These are phyloP conservation scores for Suhomyces kilbournensis DNA, from an alignment of 805 yeast genomes.

Conservation along the genomic window DNA sequence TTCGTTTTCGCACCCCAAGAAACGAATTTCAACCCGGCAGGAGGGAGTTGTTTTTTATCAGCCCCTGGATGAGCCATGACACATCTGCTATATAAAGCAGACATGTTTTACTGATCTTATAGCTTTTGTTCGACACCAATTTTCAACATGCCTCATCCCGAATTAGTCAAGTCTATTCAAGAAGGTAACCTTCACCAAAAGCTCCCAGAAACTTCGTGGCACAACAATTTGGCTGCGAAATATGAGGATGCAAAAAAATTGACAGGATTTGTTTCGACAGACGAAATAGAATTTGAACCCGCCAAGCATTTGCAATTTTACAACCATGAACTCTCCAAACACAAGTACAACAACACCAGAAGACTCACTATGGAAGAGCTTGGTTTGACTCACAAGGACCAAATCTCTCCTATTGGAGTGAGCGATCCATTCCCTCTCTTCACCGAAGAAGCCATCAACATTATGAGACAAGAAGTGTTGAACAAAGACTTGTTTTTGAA, in stretches of 20 bases:
- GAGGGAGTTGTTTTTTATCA: background rate
- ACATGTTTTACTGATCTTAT: no score
- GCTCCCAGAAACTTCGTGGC: conserved; percentile 31
- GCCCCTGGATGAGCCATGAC: background rate
- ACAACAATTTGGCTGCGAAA: conserved; percentile 29
- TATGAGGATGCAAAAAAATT: conserved; percentile 14
- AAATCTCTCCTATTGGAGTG: conserved; percentile 55
- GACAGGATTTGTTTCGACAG: conserved; percentile 7
- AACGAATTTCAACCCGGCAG: background rate
- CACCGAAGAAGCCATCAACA: conserved; percentile 56
- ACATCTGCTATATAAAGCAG: background rate
- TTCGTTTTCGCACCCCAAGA: background rate
- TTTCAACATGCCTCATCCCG: conserved; percentile 7
- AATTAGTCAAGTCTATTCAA: conserved; percentile 6
- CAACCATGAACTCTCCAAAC: conserved; percentile 15
- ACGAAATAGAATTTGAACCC: conserved; percentile 27
- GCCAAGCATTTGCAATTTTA: conserved; percentile 30
- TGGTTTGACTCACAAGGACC: conserved; percentile 43
- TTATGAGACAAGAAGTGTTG: conserved; percentile 57
- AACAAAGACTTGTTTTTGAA: conserved; percentile 43
- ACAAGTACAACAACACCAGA: conserved; percentile 24
- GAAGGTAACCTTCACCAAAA: conserved; percentile 37
- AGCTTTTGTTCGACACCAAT: background rate
- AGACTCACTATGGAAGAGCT: conserved; percentile 47
- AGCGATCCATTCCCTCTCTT: conserved; percentile 60